Base-by-base conservation (phyloP, 2,329 filamentous ascomycete species). In the Gyromitra esculenta region DNA sequence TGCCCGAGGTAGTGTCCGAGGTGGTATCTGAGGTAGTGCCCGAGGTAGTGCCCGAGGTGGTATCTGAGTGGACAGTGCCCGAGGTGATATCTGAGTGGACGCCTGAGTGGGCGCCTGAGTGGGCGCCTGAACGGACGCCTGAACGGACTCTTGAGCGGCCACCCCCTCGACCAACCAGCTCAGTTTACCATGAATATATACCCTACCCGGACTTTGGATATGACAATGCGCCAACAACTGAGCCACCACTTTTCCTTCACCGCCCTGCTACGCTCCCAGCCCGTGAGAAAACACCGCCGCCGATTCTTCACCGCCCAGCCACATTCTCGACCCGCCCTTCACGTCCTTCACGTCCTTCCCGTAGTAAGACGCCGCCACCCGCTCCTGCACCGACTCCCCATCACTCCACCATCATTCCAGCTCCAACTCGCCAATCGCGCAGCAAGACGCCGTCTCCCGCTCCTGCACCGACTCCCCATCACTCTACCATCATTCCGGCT, bases 131-230 rank as follows among this genome's bases (percentile, higher is more conserved):
- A 37, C 25, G 13, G 2, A 18, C 25, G 6, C 56, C 31, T 35
- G 11, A 6, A 7, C 56, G 35, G 8, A 5, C 56, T 15, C 56
- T 13, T 18, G 11, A 7, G 21, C 18, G 15, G n/a, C 50, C 18
- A n/a, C 35, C 59, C 13, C 63, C 63, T 5, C 63, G 63, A 0
- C 63, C 63, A 18, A 18, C 50, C 45, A 65, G 63, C 18, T 65
- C 63, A 15, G 31, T 65, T 3, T 65, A 65, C 35, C 52, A 50
- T 9, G 64, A 67, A 3, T 67, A 67, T 18, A 11, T 67, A 3
- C 31, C 18, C 11, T 2, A 43, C 15, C 18, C 41, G 11, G 63
- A 66, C 18, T 18, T 35, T 52, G 31, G 21, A 13, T 48, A 48
- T 39, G 8, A 31, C 1, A 54, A 54, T 13, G 8, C 9, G 4